Base-by-base conservation (phyloP, 2,329 filamentous ascomycete species). In the Cladorrhinum sp. region DNA sequence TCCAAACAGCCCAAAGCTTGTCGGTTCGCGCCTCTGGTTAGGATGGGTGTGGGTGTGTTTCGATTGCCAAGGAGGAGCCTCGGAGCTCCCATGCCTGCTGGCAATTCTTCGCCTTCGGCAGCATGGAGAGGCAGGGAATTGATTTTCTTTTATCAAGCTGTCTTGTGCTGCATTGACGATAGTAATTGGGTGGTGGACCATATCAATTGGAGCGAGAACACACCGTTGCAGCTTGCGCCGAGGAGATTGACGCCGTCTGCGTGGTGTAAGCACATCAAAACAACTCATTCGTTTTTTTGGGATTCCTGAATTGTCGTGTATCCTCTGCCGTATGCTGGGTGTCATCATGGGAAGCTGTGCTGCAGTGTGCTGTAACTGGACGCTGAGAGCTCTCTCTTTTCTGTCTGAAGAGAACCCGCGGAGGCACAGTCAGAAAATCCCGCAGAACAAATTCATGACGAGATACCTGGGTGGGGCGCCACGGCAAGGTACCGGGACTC, bases 401-500 rank as follows among this genome's bases (percentile, higher is more conserved):
- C 20, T 3, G 22, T 22, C 23, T 54, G 50, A 61, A 56, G 55
- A 27, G 52, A 58, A 58, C 51, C 25, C 32, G 32, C 58, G 56
- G 61, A 64, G 64, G 60, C 32, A 55, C 56, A 59, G 62, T 60
- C 64, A 65, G 65, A 69, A 69, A 69, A 70, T 70, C 67, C 65
- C 67, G 63, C 67, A 70, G 66, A 57, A 62, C 54, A 41, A 50
- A 58, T 62, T 62, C 59, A 38, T 59, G 50, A 50, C 56, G 41
- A 25, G 59, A 60, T 72, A 71, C 70, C 23, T 57, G 20, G 50
- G 62, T 62, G 65, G 67, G 55, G 56, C 65, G 55, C 27, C 56
- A 36, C 60, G 57, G 56, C 50, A 55, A 73, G 63, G 72, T 73
- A 73, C 70, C 67, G 68, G 60, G 60, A 20, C 48, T 55, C 61